A percentile compares a stretch with the other conserved stretches of the same genome.
Conservation (phyloP, 805 yeast genomes). For the Vanderwaltozyma yarrowii region DNA sequence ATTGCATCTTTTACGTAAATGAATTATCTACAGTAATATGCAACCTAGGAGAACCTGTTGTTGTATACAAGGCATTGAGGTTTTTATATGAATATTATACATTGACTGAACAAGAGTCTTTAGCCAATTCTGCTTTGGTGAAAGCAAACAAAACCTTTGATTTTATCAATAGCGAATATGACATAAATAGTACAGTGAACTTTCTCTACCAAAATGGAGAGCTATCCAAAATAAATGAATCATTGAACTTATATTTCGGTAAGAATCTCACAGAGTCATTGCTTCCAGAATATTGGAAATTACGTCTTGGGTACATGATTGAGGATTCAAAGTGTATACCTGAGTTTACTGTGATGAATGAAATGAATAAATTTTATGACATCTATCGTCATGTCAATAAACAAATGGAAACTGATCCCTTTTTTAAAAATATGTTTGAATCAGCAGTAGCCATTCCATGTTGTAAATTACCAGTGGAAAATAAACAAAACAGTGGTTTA, state of each 20-base stretch:
- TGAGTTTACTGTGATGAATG: slow-evolving; percentile 16
- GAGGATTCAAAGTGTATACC: slow-evolving; percentile 7
- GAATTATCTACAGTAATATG: slow-evolving; percentile 38
- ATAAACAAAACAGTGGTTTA: no score
- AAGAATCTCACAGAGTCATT: slow-evolving; percentile 5
- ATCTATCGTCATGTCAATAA: slow-evolving; percentile 25
- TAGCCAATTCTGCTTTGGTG: slow-evolving; percentile 4
- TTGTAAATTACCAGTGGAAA: slow-evolving; percentile 8
- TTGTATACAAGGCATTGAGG: slow-evolving; percentile 13
- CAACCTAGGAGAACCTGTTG: slow-evolving; percentile 20
- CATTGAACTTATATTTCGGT: slow-evolving; percentile 15
- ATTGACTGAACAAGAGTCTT: slow-evolving; percentile 11
- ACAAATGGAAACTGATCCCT: slow-evolving; percentile 36
- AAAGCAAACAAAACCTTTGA: slow-evolving; percentile 17
- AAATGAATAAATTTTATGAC: slow-evolving; percentile 25
- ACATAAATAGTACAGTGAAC: slow-evolving; percentile 14
- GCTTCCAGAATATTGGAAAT: slow-evolving; percentile 16
- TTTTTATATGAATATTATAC: slow-evolving; percentile 15
- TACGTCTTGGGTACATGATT: slow-evolving; percentile 13
- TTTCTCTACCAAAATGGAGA: slow-evolving; percentile 17
- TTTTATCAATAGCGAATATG: slow-evolving; percentile 19
- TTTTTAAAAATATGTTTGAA: slow-evolving; percentile 38
- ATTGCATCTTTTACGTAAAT: slow-evolving; percentile 42
- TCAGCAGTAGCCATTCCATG: slow-evolving; percentile 41
- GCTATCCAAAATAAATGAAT: slow-evolving; percentile 11